A percentile compares a stretch with the other conserved stretches of the same genome.
Conservation (phyloP, 169 alveolate genomes). For the Cryptosporidium xiaoi region DNA sequence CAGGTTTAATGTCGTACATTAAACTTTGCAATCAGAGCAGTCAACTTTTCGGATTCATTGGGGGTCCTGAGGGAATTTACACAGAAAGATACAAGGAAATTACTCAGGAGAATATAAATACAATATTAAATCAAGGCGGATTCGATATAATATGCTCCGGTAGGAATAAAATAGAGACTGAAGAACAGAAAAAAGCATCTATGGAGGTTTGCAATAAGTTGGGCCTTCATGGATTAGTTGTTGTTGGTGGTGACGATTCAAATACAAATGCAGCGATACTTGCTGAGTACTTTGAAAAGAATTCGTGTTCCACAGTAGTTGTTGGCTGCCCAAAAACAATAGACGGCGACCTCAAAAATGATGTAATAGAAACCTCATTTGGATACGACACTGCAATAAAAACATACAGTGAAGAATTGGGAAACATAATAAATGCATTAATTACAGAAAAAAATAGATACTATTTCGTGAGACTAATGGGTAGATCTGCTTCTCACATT, state of each 20-base stretch:
- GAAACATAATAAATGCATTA: conserved; percentile 85
- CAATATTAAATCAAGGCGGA: conserved; percentile 86
- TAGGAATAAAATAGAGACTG: conserved; percentile 87
- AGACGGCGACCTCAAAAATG: conserved; percentile 89
- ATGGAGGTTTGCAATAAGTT: conserved; percentile 81
- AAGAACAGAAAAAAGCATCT: conserved; percentile 82
- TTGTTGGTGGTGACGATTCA: conserved; percentile 92
- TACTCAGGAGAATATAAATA: conserved; percentile 80
- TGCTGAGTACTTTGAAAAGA: conserved; percentile 85
- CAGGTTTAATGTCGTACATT: conserved; percentile 86
- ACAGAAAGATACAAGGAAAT: conserved; percentile 84
- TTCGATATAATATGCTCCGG: conserved; percentile 90
- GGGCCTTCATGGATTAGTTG: conserved; percentile 85
- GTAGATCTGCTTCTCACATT: conserved; percentile 90
- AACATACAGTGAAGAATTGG: conserved; percentile 88
- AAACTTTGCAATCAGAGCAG: conserved; percentile 82
- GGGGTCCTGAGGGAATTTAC: conserved; percentile 87
- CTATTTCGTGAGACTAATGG: conserved; percentile 89
- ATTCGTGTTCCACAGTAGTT: conserved; percentile 79
- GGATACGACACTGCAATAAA: conserved; percentile 88
- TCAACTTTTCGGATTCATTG: conserved; percentile 84
- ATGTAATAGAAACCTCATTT: conserved; percentile 87
- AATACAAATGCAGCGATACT: conserved; percentile 89
- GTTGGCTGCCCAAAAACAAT: conserved; percentile 90
- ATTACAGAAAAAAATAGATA: conserved; percentile 83